These are phyloP conservation scores for Ceratocystis harringtonii DNA, from an alignment of 2,329 filamentous ascomycete genomes.

Conservation along the genomic window DNA sequence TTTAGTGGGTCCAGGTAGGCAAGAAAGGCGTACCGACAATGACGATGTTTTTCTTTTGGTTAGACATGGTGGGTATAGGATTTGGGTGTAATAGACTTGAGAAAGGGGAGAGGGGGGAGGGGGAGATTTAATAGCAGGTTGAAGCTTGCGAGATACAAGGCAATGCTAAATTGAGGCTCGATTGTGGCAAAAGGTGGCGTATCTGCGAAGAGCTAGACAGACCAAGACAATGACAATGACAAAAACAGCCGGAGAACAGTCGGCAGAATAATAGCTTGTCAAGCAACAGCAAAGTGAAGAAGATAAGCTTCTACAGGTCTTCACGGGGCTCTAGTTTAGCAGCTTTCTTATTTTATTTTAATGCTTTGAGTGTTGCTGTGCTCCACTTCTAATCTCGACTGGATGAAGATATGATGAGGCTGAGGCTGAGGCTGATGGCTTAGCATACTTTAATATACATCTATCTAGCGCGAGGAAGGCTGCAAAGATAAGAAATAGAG, in stretches of 20 bases:
- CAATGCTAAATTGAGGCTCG: neutral
- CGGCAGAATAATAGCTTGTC: neutral
- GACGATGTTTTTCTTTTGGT: constrained; percentile 31
- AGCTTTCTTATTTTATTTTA: neutral
- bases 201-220: neutral
- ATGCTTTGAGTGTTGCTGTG: neutral
- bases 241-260: neutral
- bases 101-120: neutral
- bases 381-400: neutral
- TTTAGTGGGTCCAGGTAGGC: neutral
- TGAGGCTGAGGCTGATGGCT: too few relatives aligned
- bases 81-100: neutral
- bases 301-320: neutral
- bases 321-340: neutral
- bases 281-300: neutral
- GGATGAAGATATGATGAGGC: too few relatives aligned
- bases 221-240: neutral
- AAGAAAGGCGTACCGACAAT: constrained; percentile 30
- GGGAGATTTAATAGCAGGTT: neutral
- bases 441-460: too few relatives aligned
- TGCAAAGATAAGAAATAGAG: too few relatives aligned
- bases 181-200: neutral
- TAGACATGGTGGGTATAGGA: neutral
- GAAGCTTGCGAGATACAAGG: neutral
- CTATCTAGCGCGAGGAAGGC: too few relatives aligned